Conservation (phyloP, 169 alveolate species). For the Theileria orientalis region DNA sequence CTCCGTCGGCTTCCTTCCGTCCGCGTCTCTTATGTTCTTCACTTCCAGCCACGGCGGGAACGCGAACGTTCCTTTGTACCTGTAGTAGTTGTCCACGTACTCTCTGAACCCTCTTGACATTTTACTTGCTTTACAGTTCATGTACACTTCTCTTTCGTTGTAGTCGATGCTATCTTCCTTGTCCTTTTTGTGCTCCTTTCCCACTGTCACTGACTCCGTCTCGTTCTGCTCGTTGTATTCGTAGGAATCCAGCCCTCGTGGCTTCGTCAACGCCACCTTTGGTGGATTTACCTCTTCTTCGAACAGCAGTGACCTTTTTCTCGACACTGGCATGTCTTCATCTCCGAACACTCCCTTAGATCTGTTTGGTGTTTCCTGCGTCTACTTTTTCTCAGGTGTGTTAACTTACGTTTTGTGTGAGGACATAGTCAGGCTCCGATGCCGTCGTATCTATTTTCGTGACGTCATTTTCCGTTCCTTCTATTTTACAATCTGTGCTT, state of each 20-base stretch:
- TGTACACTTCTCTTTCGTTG: constrained; percentile 47
- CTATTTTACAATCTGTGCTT: too few species aligned
- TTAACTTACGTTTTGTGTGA: not conserved
- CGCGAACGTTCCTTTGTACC: constrained; percentile 66
- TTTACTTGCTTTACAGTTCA: constrained; percentile 51
- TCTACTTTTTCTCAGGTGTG: not conserved
- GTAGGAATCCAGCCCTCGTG: not conserved
- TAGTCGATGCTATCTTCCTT: constrained; percentile 39
- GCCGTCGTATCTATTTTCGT: not conserved
- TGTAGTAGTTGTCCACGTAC: constrained; percentile 70
- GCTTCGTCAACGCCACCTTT: not conserved
- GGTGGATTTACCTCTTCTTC: constrained; percentile 1
- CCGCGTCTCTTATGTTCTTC: constrained; percentile 80
- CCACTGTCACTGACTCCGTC: constrained; percentile 34
- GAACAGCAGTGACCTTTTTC: constrained; percentile 42
- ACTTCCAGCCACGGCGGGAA: constrained; percentile 80
- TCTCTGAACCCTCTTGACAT: constrained; percentile 44
- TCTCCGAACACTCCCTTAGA: constrained; percentile 12
- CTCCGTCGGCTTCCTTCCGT: constrained; percentile 82
- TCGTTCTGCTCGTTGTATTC: constrained; percentile 12
- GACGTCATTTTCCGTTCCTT: not conserved
- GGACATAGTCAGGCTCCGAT: not conserved
- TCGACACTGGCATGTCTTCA: constrained; percentile 37
- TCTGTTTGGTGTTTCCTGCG: not conserved
- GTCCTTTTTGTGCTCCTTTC: constrained; percentile 10